phyloP scores from a whole-genome alignment of 306 rosid genomes.

The Cicer judaicum region DNA sequence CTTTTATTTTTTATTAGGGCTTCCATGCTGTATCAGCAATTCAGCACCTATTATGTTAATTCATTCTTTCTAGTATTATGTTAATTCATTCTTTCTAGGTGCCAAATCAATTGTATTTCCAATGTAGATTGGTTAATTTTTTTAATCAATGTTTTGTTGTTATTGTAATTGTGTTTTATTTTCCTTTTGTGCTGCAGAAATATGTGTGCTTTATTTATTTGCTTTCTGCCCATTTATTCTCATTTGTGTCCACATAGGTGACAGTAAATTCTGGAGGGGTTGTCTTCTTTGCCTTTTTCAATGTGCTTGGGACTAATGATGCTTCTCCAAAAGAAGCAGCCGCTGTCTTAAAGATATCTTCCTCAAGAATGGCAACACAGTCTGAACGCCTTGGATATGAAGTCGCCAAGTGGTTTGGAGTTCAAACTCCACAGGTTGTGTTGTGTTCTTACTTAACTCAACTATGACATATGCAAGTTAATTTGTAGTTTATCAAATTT shows the following conservation, averaged over 20 bases:
- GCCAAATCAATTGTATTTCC: not conserved
- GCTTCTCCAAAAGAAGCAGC: slow-evolving; percentile 70
- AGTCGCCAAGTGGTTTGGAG: slow-evolving; percentile 90
- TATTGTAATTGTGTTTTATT: not conserved
- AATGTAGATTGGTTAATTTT: not conserved
- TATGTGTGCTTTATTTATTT: slow-evolving; percentile 21
- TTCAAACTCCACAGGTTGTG: slow-evolving; percentile 85
- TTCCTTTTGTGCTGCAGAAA: slow-evolving; percentile 25
- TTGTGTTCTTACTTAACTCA: slow-evolving; percentile 3
- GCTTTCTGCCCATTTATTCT: slow-evolving; percentile 42
- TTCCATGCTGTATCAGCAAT: slow-evolving; percentile 4
- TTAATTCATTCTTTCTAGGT: not conserved
- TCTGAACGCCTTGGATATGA: slow-evolving; percentile 98
- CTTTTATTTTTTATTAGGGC: not conserved
- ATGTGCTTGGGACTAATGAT: slow-evolving; percentile 53
- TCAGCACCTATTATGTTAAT: not conserved
- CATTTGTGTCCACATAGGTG: slow-evolving; percentile 65
- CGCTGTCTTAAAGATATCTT: slow-evolving; percentile 90
- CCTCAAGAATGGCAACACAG: slow-evolving; percentile 97
- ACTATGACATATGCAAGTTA: slow-evolving; percentile 14
- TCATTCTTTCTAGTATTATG: not conserved
- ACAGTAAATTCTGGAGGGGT: slow-evolving; percentile 99
- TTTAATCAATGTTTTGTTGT: not conserved
- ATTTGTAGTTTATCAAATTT: slow-evolving; percentile 14
- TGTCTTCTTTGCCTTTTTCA: slow-evolving; percentile 93